Evolutionary conservation across 2,329 filamentous ascomycete species (phyloP).

Genomic region (Domatiomyces globalis): DNA sequence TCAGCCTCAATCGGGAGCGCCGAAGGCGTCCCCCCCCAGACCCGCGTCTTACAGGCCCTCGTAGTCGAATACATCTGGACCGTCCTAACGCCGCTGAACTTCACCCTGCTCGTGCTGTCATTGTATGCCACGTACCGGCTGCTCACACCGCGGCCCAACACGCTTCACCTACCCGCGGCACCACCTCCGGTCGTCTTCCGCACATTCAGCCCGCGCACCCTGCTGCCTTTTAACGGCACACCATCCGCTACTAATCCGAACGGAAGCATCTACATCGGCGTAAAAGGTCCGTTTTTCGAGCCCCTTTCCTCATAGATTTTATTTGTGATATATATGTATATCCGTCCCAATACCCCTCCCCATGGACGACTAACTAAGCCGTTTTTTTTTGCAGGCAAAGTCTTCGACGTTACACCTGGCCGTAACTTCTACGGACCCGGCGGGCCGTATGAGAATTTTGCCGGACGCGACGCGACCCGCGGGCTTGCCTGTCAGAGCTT

Average conservation of each 20-base stretch:
- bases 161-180: constrained; percentile 38
- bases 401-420: constrained; percentile 80
- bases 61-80: neutral
- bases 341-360: too few relatives aligned
- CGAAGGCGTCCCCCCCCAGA: too few relatives aligned
- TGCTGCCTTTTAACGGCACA: constrained; percentile 73
- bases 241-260: neutral
- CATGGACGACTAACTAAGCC: constrained; percentile 30
- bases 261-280: neutral
- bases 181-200: constrained; percentile 65
- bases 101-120: constrained; percentile 46
- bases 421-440: constrained; percentile 93
- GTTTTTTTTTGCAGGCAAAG: constrained; percentile 75
- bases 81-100: constrained; percentile 44
- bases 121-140: constrained; percentile 44
- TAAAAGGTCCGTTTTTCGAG: neutral
- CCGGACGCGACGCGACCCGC: constrained; percentile 75
- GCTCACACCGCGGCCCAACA: constrained; percentile 36
- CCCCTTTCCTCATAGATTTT: too few relatives aligned
- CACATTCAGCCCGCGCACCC: constrained; percentile 66
- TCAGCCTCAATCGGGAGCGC: too few relatives aligned
- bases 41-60: neutral
- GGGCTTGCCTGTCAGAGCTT: constrained; percentile 86
- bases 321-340: neutral
- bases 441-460: constrained; percentile 91